A percentile compares a stretch with the other conserved stretches of the same genome.
Conservation (phyloP, 805 yeast species). For the Wickerhamiella australiensis region DNA sequence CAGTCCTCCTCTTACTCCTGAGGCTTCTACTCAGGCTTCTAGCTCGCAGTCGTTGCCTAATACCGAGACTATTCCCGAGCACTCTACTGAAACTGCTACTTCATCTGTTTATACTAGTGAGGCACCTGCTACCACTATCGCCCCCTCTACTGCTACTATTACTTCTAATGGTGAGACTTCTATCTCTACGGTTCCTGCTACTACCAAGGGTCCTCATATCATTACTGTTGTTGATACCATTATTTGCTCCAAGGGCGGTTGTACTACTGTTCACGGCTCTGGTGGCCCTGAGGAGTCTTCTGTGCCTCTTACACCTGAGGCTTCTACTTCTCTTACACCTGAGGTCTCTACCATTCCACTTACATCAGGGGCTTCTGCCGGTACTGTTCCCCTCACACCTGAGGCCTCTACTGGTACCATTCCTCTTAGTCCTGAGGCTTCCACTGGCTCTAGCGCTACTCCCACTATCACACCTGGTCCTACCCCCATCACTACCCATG, state of each 20-base stretch:
- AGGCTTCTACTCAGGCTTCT: neutral
- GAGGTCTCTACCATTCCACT: too few species aligned
- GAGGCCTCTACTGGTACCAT: too few species aligned
- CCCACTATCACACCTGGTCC: neutral
- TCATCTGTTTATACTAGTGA: neutral
- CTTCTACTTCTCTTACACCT: neutral
- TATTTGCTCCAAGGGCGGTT: neutral
- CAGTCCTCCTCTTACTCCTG: neutral
- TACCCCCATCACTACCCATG: neutral
- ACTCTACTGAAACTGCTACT: neutral
- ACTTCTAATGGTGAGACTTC: neutral
- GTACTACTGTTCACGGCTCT: neutral
- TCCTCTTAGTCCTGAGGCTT: neutral
- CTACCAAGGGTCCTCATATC: slow-evolving; percentile 7
- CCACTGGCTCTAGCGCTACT: neutral
- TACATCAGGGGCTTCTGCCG: too few species aligned
- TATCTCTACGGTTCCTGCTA: neutral
- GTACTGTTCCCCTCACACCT: neutral
- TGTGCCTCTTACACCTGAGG: neutral
- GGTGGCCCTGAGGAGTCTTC: too few species aligned
- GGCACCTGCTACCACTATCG: slow-evolving; percentile 4
- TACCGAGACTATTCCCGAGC: neutral
- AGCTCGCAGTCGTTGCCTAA: neutral
- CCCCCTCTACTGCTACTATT: neutral
- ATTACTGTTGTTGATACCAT: slow-evolving; percentile 7